Evolutionary conservation across 352 stramenopile genomes (phyloP).

Genomic region (Phytophthora fragariae): DNA sequence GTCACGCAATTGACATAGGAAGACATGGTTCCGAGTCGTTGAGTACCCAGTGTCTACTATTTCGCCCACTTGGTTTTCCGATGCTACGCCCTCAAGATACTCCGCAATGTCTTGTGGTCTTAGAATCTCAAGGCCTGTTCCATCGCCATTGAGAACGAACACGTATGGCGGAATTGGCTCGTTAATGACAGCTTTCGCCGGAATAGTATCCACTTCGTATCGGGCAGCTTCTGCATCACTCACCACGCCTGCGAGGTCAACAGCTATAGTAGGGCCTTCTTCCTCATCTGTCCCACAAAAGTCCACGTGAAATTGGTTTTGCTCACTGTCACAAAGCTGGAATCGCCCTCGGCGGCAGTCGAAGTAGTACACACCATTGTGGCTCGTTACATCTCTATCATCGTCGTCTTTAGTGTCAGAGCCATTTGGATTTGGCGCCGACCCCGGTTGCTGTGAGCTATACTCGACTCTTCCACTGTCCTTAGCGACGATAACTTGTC

Average conservation of each 20-base stretch:
- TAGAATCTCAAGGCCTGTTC: slow-evolving; percentile 67
- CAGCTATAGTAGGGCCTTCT: slow-evolving; percentile 32
- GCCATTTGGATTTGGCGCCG: not conserved
- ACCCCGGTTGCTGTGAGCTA: slow-evolving; percentile 9
- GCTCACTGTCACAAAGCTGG: slow-evolving; percentile 71
- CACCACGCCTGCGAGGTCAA: slow-evolving; percentile 72
- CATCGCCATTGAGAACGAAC: slow-evolving; percentile 80
- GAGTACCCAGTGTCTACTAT: not conserved
- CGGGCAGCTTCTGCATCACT: slow-evolving; percentile 55
- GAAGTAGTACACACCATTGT: slow-evolving; percentile 83
- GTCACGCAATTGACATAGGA: slow-evolving; percentile 34
- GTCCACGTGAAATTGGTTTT: slow-evolving; percentile 70
- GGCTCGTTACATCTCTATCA: slow-evolving; percentile 63
- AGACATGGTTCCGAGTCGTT: slow-evolving; percentile 13
- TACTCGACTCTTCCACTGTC: slow-evolving; percentile 82
- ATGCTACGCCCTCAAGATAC: slow-evolving; percentile 24
- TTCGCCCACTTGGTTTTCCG: slow-evolving; percentile 19
- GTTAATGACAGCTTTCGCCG: slow-evolving; percentile 71
- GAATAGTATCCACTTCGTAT: slow-evolving; percentile 62
- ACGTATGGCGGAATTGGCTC: slow-evolving; percentile 78
- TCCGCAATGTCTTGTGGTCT: slow-evolving; percentile 54
- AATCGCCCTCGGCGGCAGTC: slow-evolving; percentile 61
- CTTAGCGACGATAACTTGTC: slow-evolving; percentile 61
- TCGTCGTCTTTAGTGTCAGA: slow-evolving; percentile 53
- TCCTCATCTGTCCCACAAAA: slow-evolving; percentile 43